Base-by-base conservation (phyloP, 2,329 filamentous ascomycete genomes). In the Ramularia collo-cygni region DNA sequence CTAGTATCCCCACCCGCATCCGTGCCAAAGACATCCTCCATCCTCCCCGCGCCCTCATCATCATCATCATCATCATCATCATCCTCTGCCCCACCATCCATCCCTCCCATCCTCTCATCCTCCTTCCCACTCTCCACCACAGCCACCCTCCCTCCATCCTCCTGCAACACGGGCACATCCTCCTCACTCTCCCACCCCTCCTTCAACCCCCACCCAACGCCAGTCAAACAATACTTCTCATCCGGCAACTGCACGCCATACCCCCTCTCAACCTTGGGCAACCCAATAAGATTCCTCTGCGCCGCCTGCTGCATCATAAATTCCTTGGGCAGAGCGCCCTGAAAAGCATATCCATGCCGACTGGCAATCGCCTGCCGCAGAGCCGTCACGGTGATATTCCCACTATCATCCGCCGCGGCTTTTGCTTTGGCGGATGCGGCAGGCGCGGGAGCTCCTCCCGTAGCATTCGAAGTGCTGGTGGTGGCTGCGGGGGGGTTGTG, bases 241-340 rank as follows among this genome's bases (percentile, higher is more conserved):
- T 74, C 73, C 45, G 78, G 78, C 54, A 81, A 56, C 42, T 76
- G 64, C 43, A 81, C 64, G 2, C 77, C 77, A 53, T 69, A 77
- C 34, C 72, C 69, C 32, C 73, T 64, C 47, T 75, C 70, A n/a
- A 76, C 70, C 50, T 69, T 64, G 28, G 74, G 74, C 47, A 88
- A 63, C 1, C 72, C 74, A 18, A 82, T 69, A 53, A 76, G 76
- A 64, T 88, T 88, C 48, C 80, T 68, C 57, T 83, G 79, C 47
- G 74, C 70, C 9, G 83, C 85, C n/a, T 87, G 68, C 59, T 88
- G 83, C 41, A 81, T 66, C 67, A 89, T 71, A 62, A 83, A 88
- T 50, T 90, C 85, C 58, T 89, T 89, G 1, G 77, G 75, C 67
- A 56, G 72, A 69, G 46, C 75, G 64, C 46, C 74, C 68, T 72